Percentiles rank a stretch among this genome's conserved stretches.
These are phyloP conservation scores for Candida pseudoviswanathii DNA, from an alignment of 1,139 yeast species.

Conservation along the genomic window DNA sequence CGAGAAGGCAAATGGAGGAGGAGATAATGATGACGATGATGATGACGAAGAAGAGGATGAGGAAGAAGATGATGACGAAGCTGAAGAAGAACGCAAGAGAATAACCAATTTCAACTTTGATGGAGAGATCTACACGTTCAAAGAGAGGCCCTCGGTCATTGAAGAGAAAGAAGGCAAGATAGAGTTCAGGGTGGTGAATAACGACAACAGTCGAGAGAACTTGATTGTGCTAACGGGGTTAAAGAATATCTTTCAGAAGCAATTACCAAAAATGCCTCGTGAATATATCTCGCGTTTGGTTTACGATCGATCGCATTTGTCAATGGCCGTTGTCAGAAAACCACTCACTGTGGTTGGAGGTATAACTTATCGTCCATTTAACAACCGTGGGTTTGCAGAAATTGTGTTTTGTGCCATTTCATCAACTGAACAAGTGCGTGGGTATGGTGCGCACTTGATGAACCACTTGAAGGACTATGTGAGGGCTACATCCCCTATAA, in stretches of 20 bases:
- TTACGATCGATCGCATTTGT: conserved; percentile 89
- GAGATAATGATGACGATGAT: conserved; percentile 16
- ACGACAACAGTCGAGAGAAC: conserved; percentile 85
- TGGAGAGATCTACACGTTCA: conserved; percentile 81
- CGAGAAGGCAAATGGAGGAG: conserved; percentile 8
- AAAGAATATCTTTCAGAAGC: conserved; percentile 95
- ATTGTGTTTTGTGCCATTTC: conserved; percentile 98
- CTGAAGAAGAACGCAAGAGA: conserved; percentile 56
- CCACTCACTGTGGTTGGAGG: conserved; percentile 98
- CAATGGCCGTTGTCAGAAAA: conserved; percentile 92
- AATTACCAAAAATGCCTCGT: conserved; percentile 97
- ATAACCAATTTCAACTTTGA: conserved; percentile 56
- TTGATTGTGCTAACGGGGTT: conserved; percentile 91
- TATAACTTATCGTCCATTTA: conserved; percentile 92
- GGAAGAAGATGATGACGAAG: conserved; percentile 48
- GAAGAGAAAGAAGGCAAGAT: conserved; percentile 92
- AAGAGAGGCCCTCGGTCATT: conserved; percentile 89
- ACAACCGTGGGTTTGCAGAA: conserved; percentile 89
- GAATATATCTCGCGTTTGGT: conserved; percentile 94
- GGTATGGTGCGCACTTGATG: conserved; percentile 98
- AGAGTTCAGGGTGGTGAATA: conserved; percentile 93
- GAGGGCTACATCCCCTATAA: conserved; percentile 81
- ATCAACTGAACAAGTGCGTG: conserved; percentile 95
- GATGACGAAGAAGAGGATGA: conserved; percentile 35
- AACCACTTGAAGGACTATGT: conserved; percentile 96